Evolutionary conservation across 441 rosid genomes (phyloP), one percentile per base, ranked within the genome.

Genomic region (Pelargonium fulgidum): DNA sequence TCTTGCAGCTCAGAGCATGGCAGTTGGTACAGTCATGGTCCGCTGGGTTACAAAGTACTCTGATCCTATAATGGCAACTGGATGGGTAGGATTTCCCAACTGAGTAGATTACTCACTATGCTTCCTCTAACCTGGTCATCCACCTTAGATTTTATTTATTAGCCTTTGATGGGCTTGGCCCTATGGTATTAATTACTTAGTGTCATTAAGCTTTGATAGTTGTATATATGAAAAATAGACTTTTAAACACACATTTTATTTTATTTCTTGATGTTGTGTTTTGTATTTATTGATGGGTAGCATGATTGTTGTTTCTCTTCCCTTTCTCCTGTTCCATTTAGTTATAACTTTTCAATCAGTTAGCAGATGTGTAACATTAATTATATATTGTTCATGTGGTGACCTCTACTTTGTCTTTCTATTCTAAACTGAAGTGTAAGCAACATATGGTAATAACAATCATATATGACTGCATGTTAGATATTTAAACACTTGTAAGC

Each of bases 1-100:
- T 76, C 98, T 91, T 79, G 96, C 97, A 73, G 96, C 96, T 66
- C 97, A 93, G 79, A 91, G 97, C 81, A 93, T 93, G 97, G 97
- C 94, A 72, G 81, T 88, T 45, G 92, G 98, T 48, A 93, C 96
- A 0, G 93, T 93, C 64, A 89, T 93, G 98, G 90, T 91, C 54
- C 93, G 95, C 39, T 89, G 97, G 96, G 97, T 93, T 72, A 73
- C 93, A 47, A 86, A 89, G 77, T 88, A 86, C 82, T 88, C 96
- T 5, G 97, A 93, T 81, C 95, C 96, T 11, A 79, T 93, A 62
- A 89, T 91, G 97, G 97, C 98, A 10, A 93, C 96, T 14, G 97
- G 95, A 82, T 93, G 97, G 98, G 98, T 91, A 88, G 68, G 76
- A 59, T 73, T 61, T 68, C 48, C 72, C 48, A 29, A 59, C 62